A percentile compares a stretch with the other conserved stretches of the same genome.
Conservation (phyloP, 441 rosid genomes). For the Eruca vesicaria region DNA sequence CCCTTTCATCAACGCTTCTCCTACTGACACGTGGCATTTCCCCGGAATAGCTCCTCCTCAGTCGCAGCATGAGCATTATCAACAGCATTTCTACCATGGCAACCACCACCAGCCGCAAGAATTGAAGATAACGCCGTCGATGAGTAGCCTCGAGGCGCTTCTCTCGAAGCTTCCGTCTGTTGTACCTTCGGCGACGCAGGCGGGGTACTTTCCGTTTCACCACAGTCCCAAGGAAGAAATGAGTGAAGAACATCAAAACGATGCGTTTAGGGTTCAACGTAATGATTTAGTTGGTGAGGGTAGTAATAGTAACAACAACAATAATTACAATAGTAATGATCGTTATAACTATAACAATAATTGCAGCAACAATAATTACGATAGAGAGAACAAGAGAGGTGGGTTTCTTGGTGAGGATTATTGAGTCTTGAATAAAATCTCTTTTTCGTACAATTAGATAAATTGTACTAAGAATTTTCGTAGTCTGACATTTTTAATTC, state of each 20-base stretch:
- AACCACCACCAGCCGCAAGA: slow-evolving; percentile 18
- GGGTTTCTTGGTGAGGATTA: slow-evolving; percentile 40
- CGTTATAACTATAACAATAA: slow-evolving; percentile 29
- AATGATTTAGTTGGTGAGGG: slow-evolving; percentile 53
- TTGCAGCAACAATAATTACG: slow-evolving; percentile 33
- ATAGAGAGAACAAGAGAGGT: slow-evolving; percentile 37
- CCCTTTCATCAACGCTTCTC: slow-evolving; percentile 51
- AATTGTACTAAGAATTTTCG: slow-evolving; percentile 28
- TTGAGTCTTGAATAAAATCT: slow-evolving; percentile 14
- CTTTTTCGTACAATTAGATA: slow-evolving; percentile 28
- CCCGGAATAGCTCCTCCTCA: slow-evolving; percentile 41
- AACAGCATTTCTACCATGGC: slow-evolving; percentile 34
- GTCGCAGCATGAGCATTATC: slow-evolving; percentile 45
- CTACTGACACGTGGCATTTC: slow-evolving; percentile 60
- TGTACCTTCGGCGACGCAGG: slow-evolving; percentile 46
- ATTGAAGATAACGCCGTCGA: slow-evolving; percentile 83
- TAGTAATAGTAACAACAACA: slow-evolving; percentile 36
- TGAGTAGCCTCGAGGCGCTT: slow-evolving; percentile 97
- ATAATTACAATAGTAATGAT: slow-evolving; percentile 18
- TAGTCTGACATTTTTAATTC: slow-evolving; percentile 27
- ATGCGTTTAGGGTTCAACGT: slow-evolving; percentile 40
- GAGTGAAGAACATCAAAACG: slow-evolving; percentile 32
- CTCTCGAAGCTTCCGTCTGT: slow-evolving; percentile 97
- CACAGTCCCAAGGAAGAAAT: slow-evolving; percentile 60
- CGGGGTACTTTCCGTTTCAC: slow-evolving; percentile 31